Evolutionary conservation across 306 rosid species (phyloP).

Genomic region (Cicer arietinum): DNA sequence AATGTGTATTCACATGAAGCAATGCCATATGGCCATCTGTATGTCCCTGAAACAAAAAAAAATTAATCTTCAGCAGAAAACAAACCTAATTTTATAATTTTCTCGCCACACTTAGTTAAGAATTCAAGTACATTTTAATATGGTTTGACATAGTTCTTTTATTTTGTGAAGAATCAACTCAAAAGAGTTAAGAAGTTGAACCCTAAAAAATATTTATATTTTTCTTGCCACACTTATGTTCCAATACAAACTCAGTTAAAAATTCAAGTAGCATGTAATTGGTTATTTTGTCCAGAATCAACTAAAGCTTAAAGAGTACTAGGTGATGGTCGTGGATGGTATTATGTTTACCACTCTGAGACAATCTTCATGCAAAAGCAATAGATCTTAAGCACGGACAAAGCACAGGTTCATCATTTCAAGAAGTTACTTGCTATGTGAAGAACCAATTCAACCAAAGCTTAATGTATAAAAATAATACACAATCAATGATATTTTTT

Average conservation of each 20-base stretch:
- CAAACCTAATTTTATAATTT: slow-evolving; percentile 17
- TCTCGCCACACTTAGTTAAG: slow-evolving; percentile 33
- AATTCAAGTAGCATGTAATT: slow-evolving; percentile 31
- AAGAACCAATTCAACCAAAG: slow-evolving; percentile 26
- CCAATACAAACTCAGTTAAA: slow-evolving; percentile 22
- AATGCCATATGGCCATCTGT: slow-evolving; percentile 94
- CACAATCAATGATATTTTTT: neutral
- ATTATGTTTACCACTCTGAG: slow-evolving; percentile 19
- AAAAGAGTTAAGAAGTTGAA: neutral
- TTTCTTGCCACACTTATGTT: slow-evolving; percentile 15
- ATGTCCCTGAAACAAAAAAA: slow-evolving; percentile 69
- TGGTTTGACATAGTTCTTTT: neutral
- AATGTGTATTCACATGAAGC: slow-evolving; percentile 70
- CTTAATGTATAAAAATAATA: slow-evolving; percentile 23
- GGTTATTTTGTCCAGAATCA: slow-evolving; percentile 8
- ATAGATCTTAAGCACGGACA: slow-evolving; percentile 31
- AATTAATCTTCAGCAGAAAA: slow-evolving; percentile 41
- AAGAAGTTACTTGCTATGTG: slow-evolving; percentile 12
- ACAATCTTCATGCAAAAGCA: slow-evolving; percentile 30
- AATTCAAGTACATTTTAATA: slow-evolving; percentile 36
- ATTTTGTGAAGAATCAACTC: slow-evolving; percentile 14
- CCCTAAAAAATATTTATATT: slow-evolving; percentile 30
- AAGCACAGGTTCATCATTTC: slow-evolving; percentile 27
- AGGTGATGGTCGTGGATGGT: neutral
- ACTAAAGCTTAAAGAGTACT: slow-evolving; percentile 25